These are phyloP conservation scores for Gigaspora rosea DNA, from an alignment of 192 early-diverging fungal genomes.

Conservation along the genomic window DNA sequence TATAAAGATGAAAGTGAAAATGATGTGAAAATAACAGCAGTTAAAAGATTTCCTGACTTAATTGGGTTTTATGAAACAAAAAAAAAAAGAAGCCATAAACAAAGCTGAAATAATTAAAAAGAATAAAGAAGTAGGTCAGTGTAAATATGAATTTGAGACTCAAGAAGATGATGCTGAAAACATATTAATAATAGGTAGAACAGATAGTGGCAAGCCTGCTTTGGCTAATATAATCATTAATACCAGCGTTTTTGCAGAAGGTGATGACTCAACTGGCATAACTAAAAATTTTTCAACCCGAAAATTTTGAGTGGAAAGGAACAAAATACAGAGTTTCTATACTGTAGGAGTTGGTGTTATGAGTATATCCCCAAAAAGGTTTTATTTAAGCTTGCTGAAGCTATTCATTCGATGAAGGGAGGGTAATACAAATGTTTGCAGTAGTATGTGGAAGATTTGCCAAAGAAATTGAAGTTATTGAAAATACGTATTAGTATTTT, in stretches of 20 bases:
- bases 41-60: constrained; percentile 19
- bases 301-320: constrained; percentile 5
- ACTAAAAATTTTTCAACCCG: constrained; percentile 8
- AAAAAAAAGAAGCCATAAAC: background rate
- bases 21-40: background rate
- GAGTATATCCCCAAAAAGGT: background rate
- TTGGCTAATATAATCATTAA: constrained; percentile 10
- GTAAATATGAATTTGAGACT: background rate
- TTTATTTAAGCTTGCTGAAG: background rate
- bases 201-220: constrained; percentile 4
- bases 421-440: background rate
- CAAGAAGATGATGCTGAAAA: constrained; percentile 1
- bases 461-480: constrained; percentile 2
- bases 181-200: background rate
- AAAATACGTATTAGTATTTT: background rate
- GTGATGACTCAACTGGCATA: background rate
- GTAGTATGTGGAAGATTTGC: background rate
- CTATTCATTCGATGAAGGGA: background rate
- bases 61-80: background rate
- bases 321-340: constrained; percentile 13
- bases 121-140: background rate
- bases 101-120: background rate
- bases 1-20: background rate
- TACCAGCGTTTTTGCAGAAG: constrained; percentile 8
- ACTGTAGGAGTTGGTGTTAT: constrained; percentile 12